Conservation (phyloP, 2,329 filamentous ascomycete species). For the Erysiphe neolycopersici region DNA sequence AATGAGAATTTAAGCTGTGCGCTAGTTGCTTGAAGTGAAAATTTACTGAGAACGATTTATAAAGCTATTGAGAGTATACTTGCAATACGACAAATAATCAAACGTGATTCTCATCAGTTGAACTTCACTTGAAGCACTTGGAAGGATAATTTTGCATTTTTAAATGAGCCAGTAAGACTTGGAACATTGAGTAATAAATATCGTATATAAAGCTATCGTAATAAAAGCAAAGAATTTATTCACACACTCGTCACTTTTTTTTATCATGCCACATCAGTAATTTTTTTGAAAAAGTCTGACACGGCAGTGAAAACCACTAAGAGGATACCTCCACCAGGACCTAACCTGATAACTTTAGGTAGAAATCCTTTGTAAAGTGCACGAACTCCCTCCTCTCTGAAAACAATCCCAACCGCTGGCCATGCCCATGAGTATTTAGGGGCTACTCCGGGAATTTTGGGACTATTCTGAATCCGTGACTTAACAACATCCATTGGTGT, state of each 20-base stretch:
- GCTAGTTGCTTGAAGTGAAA: no score
- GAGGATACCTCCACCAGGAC: slow-evolving; percentile 38
- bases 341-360: slow-evolving; percentile 67
- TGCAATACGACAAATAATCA: no score
- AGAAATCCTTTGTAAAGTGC: slow-evolving; percentile 96
- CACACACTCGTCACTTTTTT: background rate
- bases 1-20: no score
- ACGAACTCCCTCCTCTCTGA: slow-evolving; percentile 73
- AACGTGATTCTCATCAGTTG: no score
- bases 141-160: no score
- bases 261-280: slow-evolving; percentile 11
- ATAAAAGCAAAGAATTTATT: no score
- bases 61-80: no score
- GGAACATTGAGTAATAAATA: no score
- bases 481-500: slow-evolving; percentile 96
- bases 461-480: slow-evolving; percentile 85
- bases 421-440: slow-evolving; percentile 99
- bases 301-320: slow-evolving; percentile 69
- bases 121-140: no score
- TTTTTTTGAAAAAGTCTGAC: slow-evolving; percentile 75
- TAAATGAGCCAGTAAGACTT: no score
- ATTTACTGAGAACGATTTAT: no score
- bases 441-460: slow-evolving; percentile 50
- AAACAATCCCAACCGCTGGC: slow-evolving; percentile 60
- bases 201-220: no score